Evolutionary conservation across 495 filamentous ascomycete genomes (phyloP), one percentile per base, ranked within the genome.

Genomic region (Neurospora sp.): DNA sequence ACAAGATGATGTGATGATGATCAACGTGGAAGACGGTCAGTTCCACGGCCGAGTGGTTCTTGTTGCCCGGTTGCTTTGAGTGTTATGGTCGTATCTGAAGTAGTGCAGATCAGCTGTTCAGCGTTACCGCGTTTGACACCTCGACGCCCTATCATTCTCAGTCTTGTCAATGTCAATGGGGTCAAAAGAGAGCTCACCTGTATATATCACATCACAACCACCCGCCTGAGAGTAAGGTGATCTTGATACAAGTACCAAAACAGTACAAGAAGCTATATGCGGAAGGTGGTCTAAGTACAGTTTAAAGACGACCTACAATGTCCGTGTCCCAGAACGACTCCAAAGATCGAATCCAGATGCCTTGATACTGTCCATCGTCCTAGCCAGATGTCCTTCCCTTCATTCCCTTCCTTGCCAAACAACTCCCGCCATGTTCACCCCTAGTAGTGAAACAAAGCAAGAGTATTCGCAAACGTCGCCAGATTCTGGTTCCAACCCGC

Each of bases 391-490:
- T 62, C 54, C 14, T 4, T 66, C 7, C 27, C 54, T 37, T 66
- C 27, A 16, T 66, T 35, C 3, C 54, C 12, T 66, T 10, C 6
- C 6, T 16, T 9, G 27, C 23, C 12, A 35, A 31, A 18, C 7
- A 6, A 62, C 7, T 2, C 54, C 2, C 69, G 76, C 4, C 41
- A 82, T 78, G 78, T 40, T 74, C 39, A 37, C 71, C 16, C 54
- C 54, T 66, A 66, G 14, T 66, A 66, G 54, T 66, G 48, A 66
- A 81, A 79, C 11, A 75, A 74, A 5, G 75, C 78, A 31, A 81
- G 39, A 1, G 79, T 79, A 71, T 76, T 79, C 39, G 77, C 78
- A 78, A 79, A 79, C 14, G 78, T 78, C 4, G 76, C 78, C 7
- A 44, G 31, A 69, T 79, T 80, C 69, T 80, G 70, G 12, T 73